Base-by-base conservation (phyloP, 768 basidiomycete species). In the Termitomyces sp. region DNA sequence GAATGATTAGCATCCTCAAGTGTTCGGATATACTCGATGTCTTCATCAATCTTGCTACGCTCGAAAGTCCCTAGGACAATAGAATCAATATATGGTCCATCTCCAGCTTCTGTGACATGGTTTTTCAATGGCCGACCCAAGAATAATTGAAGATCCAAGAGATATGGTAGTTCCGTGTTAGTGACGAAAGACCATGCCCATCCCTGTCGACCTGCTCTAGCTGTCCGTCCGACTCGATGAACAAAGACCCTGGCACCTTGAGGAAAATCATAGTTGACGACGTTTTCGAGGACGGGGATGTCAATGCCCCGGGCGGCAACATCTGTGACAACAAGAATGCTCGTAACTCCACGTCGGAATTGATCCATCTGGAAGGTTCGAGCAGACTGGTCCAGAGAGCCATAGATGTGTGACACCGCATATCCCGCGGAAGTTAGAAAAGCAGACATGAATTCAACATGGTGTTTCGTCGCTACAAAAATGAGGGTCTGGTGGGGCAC, bases 271-370 rank as follows among this genome's bases (percentile, higher is more conserved):
- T 95, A 99, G 71, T 99, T 99, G 70, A 99, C 79, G 34, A 99
- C 97, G 67, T 98, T 92, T 68, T 95, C 93, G 59, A 99, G 81
- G 40, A 98, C 81, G 5, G 97, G 97, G 34, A 99, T 95, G 73
- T 99, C 97, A 63, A 99, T 93, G 65, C 97, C 97, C 62, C 97
- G 89, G 14, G 97, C 97, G 19, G 97, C 97, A 40, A 99, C 94
- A 66, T 99, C 97, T 0, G 97, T 99, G 42, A 98, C 97, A 35
- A 98, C 95, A 25, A 99, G 78, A 46, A 99, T 80, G 61, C 79
- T 89, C 0, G 94, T 91, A 31, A 76, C 68, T 1, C 91, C 90
- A 12, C 83, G 79, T 23, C 95, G 85, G 73, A 99, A 99, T 58
- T 84, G 83, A 58, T 90, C 87, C 88, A 99, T 93, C 65, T 98